Conservation (phyloP, 805 yeast genomes). For the Nakazawaea pomicola region DNA sequence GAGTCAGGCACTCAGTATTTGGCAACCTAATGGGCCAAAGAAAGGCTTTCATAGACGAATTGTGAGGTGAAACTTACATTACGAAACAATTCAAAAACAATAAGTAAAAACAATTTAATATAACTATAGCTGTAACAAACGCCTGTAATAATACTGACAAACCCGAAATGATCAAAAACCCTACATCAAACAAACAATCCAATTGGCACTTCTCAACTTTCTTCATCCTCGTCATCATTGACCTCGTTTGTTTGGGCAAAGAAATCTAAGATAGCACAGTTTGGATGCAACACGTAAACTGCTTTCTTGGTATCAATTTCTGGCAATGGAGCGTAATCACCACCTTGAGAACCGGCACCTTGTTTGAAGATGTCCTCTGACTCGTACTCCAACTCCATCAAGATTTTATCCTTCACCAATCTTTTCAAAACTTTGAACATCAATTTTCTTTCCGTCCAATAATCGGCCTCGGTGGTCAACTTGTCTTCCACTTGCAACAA, state of each 20-base stretch:
- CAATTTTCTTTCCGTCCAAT: constrained; percentile 62
- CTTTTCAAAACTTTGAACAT: constrained; percentile 78
- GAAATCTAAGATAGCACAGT: constrained; percentile 72
- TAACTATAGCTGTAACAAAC: no score
- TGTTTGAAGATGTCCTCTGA: constrained; percentile 32
- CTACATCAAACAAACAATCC: no score
- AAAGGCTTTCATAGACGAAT: constrained; percentile 51
- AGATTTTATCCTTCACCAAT: constrained; percentile 76
- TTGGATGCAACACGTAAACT: constrained; percentile 67
- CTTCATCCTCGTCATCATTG: constrained; percentile 4
- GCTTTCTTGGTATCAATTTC: constrained; percentile 25
- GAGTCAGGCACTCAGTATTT: constrained; percentile 56
- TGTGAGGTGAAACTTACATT: constrained; percentile 20
- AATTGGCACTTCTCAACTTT: constrained; percentile 1
- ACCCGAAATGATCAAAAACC: no score
- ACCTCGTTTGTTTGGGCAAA: constrained; percentile 34
- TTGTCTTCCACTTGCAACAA: constrained; percentile 67
- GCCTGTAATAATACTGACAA: no score
- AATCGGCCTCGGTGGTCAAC: constrained; percentile 63
- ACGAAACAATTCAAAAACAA: neutral
- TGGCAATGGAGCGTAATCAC: constrained; percentile 11
- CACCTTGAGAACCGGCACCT: constrained; percentile 15
- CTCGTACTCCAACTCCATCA: constrained; percentile 59
- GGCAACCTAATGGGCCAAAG: constrained; percentile 74
- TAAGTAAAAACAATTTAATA: neutral